These are phyloP conservation scores for Saturnispora serradocipensis DNA, from an alignment of 805 yeast species.

Conservation along the genomic window DNA sequence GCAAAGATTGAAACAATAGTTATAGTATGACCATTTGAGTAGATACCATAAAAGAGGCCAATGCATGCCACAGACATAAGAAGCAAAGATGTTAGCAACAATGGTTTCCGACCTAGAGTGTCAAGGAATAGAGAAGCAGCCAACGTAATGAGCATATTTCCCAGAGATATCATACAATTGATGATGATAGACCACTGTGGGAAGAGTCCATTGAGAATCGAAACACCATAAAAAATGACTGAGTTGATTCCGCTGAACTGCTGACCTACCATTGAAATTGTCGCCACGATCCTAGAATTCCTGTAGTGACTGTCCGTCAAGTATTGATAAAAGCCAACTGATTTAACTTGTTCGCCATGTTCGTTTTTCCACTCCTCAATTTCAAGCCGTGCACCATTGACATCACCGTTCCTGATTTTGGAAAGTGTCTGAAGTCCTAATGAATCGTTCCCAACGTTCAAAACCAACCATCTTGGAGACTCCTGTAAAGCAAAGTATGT, in stretches of 20 bases:
- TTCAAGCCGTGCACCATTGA: slow-evolving; percentile 16
- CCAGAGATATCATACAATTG: slow-evolving; percentile 66
- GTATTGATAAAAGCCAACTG: slow-evolving; percentile 32
- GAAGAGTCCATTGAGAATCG: slow-evolving; percentile 60
- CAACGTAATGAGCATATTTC: slow-evolving; percentile 68
- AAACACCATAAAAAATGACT: slow-evolving; percentile 87
- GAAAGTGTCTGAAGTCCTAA: slow-evolving; percentile 19
- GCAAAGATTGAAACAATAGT: slow-evolving; percentile 57
- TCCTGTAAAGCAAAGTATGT: slow-evolving; percentile 45
- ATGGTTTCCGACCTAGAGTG: slow-evolving; percentile 61
- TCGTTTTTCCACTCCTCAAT: slow-evolving; percentile 26
- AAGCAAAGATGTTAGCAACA: slow-evolving; percentile 54
- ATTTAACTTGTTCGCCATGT: slow-evolving; percentile 15
- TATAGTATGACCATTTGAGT: slow-evolving; percentile 34
- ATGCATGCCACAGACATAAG: slow-evolving; percentile 62
- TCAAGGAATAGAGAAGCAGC: slow-evolving; percentile 72
- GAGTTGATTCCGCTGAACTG: slow-evolving; percentile 92
- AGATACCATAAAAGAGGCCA: slow-evolving; percentile 58
- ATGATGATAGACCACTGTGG: slow-evolving; percentile 65
- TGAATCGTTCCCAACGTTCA: slow-evolving; percentile 30
- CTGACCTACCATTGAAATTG: slow-evolving; percentile 71
- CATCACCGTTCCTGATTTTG: slow-evolving; percentile 30
- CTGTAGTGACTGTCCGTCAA: slow-evolving; percentile 41
- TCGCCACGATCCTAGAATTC: slow-evolving; percentile 55
- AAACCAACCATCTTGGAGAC: slow-evolving; percentile 73